These are phyloP conservation scores for Fraxinus greggii DNA, from an alignment of 305 asterid species.

Conservation along the genomic window DNA sequence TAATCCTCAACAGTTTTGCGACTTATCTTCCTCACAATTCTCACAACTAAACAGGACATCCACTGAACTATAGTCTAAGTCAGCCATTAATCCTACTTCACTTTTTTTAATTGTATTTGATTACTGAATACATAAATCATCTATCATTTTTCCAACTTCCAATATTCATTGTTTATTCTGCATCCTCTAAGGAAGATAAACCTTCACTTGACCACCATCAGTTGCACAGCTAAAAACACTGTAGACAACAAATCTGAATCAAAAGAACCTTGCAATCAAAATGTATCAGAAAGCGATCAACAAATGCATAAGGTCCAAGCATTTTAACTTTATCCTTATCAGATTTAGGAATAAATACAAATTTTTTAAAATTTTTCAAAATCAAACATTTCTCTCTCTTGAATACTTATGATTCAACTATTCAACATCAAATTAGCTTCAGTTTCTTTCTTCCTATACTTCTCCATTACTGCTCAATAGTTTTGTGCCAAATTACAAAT, in stretches of 20 bases:
- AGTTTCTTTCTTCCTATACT: neutral
- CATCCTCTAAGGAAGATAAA: neutral
- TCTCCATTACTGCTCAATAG: neutral
- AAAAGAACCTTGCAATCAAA: neutral
- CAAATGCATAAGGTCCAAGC: neutral
- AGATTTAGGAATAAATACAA: neutral
- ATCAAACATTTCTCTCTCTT: neutral
- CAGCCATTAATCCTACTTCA: neutral
- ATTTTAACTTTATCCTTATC: neutral
- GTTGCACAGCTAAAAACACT: neutral
- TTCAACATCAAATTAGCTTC: neutral
- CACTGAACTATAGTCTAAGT: neutral
- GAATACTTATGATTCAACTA: neutral
- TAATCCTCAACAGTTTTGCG: neutral
- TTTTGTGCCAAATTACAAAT: neutral
- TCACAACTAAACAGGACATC: neutral
- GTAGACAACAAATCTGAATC: neutral
- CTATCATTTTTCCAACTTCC: neutral
- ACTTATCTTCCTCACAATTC: neutral
- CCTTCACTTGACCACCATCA: neutral
- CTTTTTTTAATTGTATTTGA: neutral
- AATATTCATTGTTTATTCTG: neutral
- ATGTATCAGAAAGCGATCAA: neutral
- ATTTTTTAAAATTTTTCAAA: neutral
- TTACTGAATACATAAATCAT: neutral